Conservation (phyloP, 345 rosid species). For the Camelina laxa region DNA sequence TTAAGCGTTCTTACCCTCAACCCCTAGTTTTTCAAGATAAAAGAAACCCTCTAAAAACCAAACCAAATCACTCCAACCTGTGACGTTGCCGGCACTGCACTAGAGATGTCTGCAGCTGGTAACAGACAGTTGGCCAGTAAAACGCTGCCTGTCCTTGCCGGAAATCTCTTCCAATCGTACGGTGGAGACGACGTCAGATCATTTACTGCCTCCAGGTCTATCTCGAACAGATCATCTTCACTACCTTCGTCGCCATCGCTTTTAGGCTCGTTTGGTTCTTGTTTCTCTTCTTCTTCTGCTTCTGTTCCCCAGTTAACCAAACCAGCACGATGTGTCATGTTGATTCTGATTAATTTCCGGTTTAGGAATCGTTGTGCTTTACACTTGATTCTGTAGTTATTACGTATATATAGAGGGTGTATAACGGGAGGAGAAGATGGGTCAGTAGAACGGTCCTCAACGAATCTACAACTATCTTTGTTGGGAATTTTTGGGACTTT, state of each 20-base stretch:
- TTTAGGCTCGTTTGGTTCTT: conserved; percentile 6
- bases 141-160: conserved; percentile 38
- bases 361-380: conserved; percentile 4
- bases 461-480: conserved; percentile 42
- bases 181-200: conserved; percentile 7
- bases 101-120: conserved; percentile 38
- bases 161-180: conserved; percentile 15
- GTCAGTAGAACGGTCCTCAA: conserved; percentile 45
- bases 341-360: conserved; percentile 21
- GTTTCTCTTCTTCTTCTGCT: conserved; percentile 25
- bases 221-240: conserved; percentile 44
- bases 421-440: conserved; percentile 26
- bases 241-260: neutral
- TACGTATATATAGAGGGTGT: conserved; percentile 23
- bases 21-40: neutral
- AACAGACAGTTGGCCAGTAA: conserved; percentile 43
- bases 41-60: neutral
- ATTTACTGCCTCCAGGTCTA: conserved; percentile 29
- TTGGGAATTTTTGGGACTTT: conserved; percentile 32
- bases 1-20: conserved; percentile 3
- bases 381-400: neutral
- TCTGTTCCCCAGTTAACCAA: neutral
- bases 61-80: conserved; percentile 28
- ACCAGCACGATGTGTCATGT: conserved; percentile 32
- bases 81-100: conserved; percentile 40